Percentiles rank a stretch among this genome's conserved stretches.
Conservation (phyloP, 176 grass and related monocot genomes). For the Bolboschoenus planiculmis region DNA sequence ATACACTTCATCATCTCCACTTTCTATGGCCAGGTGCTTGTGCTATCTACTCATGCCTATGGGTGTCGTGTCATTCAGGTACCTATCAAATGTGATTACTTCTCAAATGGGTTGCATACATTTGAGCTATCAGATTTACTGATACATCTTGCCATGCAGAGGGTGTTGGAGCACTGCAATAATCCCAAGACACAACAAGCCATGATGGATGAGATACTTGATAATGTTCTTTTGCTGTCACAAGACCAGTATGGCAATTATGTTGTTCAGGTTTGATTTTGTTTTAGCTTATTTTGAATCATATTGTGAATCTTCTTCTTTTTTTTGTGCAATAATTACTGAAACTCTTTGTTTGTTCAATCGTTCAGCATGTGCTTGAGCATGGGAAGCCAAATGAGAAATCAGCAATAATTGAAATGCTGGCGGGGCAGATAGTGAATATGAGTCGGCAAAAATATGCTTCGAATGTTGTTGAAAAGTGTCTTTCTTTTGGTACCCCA, state of each 20-base stretch:
- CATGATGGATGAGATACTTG: constrained; percentile 64
- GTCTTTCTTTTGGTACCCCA: constrained; percentile 29
- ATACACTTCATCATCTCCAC: constrained; percentile 36
- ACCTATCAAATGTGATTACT: not conserved
- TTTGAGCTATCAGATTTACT: not conserved
- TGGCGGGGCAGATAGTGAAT: constrained; percentile 41
- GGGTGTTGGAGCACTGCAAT: constrained; percentile 42
- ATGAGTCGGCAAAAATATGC: constrained; percentile 50
- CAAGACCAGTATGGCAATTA: constrained; percentile 91
- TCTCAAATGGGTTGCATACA: not conserved
- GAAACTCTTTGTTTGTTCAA: not conserved
- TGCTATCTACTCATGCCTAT: constrained; percentile 31
- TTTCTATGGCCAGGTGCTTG: constrained; percentile 25
- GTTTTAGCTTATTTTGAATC: not conserved
- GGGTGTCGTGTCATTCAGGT: constrained; percentile 38
- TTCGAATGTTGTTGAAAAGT: constrained; percentile 46
- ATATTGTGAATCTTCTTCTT: not conserved
- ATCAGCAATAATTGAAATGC: constrained; percentile 34
- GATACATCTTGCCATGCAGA: constrained; percentile 20
- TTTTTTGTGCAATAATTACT: not conserved
- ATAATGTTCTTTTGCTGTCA: constrained; percentile 55
- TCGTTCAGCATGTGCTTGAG: constrained; percentile 34
- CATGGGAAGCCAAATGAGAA: constrained; percentile 36
- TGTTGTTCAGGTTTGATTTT: constrained; percentile 65
- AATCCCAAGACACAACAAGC: constrained; percentile 32